Conservation (phyloP, 139 green algal genomes). For the Coelastrella sp. region DNA sequence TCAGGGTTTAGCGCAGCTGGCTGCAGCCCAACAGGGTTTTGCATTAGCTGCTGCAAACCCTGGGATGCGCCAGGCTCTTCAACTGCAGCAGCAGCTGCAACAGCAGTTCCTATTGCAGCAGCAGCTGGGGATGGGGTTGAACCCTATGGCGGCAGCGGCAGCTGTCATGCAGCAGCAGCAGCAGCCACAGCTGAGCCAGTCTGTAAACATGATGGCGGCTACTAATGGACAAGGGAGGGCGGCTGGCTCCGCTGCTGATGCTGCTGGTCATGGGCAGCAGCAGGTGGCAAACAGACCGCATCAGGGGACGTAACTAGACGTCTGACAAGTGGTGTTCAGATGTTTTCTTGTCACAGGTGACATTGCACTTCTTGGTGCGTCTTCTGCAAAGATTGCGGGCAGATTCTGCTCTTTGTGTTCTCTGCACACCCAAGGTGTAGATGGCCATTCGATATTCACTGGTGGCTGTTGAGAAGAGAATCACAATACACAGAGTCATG, state of each 20-base stretch:
- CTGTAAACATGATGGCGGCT: neutral
- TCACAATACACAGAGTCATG: too few relatives aligned
- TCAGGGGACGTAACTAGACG: too few relatives aligned
- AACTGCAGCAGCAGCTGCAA: conserved; percentile 34
- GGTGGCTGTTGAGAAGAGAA: too few relatives aligned
- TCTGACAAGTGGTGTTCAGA: too few relatives aligned
- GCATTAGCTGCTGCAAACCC: conserved; percentile 1
- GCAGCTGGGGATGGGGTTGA: conserved; percentile 4
- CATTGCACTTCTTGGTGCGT: too few relatives aligned
- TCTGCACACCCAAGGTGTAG: too few relatives aligned
- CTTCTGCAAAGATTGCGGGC: too few relatives aligned
- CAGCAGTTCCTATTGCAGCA: conserved; percentile 31
- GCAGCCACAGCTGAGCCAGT: conserved; percentile 15
- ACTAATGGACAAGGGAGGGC: neutral
- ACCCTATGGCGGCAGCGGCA: neutral
- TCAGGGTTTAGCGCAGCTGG: neutral
- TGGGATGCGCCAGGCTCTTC: conserved; percentile 2
- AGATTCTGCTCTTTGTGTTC: too few relatives aligned
- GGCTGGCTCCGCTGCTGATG: too few relatives aligned
- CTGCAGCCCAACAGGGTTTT: neutral
- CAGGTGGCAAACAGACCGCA: neutral
- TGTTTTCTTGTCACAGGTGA: too few relatives aligned
- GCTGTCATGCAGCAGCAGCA: conserved; percentile 19
- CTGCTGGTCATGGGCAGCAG: neutral
- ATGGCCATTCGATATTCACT: too few relatives aligned